Conservation (phyloP, 441 rosid genomes). For the Adansonia madagascariensis region DNA sequence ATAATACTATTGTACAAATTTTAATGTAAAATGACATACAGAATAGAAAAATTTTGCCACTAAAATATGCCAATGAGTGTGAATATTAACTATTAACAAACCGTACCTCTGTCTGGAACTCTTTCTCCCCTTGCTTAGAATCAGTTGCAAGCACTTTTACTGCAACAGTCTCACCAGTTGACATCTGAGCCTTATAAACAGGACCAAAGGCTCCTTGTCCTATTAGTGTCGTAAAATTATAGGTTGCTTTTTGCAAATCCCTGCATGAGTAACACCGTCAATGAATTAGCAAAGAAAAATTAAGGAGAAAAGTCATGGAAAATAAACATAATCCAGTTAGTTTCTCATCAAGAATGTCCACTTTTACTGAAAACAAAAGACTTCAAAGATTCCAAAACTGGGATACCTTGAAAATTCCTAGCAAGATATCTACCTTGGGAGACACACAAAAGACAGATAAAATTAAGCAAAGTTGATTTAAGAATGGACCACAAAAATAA, state of each 20-base stretch:
- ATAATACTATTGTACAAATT: background rate
- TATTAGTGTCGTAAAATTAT: slow-evolving; percentile 81
- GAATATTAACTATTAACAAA: slow-evolving; percentile 22
- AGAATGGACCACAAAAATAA: background rate
- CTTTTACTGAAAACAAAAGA: background rate
- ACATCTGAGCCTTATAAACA: slow-evolving; percentile 94
- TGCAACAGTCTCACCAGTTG: slow-evolving; percentile 88
- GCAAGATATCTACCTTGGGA: background rate
- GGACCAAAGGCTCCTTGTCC: slow-evolving; percentile 99
- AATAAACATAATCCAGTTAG: slow-evolving; percentile 2
- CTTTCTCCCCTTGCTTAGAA: slow-evolving; percentile 98
- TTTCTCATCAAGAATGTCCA: slow-evolving; percentile 6
- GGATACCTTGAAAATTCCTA: slow-evolving; percentile 3
- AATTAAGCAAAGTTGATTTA: slow-evolving; percentile 11
- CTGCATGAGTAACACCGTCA: slow-evolving; percentile 46
- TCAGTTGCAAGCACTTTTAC: slow-evolving; percentile 94
- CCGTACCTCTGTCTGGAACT: slow-evolving; percentile 92
- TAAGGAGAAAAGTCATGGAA: slow-evolving; percentile 11
- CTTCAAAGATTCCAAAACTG: slow-evolving; percentile 2
- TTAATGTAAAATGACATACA: background rate
- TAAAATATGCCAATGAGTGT: background rate
- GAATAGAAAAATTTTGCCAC: background rate
- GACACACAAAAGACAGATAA: background rate
- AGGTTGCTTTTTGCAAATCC: slow-evolving; percentile 95
- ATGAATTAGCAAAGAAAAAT: slow-evolving; percentile 5